Percentiles rank a stretch among this genome's conserved stretches.
Conservation (phyloP, 2,329 filamentous ascomycete genomes). For the Ascosphaera apis region DNA sequence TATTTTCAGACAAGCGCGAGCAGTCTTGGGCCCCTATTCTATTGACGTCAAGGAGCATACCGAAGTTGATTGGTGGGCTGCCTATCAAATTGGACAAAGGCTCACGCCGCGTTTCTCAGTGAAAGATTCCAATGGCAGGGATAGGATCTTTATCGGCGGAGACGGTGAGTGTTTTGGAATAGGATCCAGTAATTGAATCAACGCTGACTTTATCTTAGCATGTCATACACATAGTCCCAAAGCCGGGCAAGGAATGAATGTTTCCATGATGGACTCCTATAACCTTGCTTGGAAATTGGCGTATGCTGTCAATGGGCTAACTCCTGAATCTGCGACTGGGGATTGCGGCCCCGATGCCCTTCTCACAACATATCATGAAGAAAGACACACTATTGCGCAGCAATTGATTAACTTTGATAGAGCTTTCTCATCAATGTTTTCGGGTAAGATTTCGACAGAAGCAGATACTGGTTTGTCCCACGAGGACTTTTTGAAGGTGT, state of each 20-base stretch:
- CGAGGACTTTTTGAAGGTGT: constrained; percentile 15
- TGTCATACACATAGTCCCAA: constrained; percentile 49
- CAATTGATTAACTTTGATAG: constrained; percentile 19
- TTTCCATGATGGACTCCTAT: constrained; percentile 31
- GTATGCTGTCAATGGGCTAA: constrained; percentile 15
- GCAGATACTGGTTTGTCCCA: constrained; percentile 11
- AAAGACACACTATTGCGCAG: constrained; percentile 16
- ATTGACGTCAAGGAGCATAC: constrained; percentile 36
- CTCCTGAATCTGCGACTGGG: constrained; percentile 6
- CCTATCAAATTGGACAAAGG: constrained; percentile 55
- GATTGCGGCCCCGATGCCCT: constrained; percentile 7
- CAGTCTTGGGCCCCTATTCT: constrained; percentile 41
- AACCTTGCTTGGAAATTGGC: constrained; percentile 21
- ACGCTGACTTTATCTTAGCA: constrained; percentile 15
- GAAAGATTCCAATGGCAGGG: constrained; percentile 42
- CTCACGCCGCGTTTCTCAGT: constrained; percentile 24
- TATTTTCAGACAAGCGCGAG: constrained; percentile 41
- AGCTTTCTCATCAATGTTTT: constrained; percentile 18
- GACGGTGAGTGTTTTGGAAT: constrained; percentile 23
- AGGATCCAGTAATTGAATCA: neutral
- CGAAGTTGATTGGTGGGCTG: constrained; percentile 49
- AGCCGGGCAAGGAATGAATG: constrained; percentile 38
- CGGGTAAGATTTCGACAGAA: constrained; percentile 14
- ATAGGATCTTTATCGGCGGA: constrained; percentile 50
- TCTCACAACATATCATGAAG: constrained; percentile 16